Base-by-base conservation (phyloP, 345 rosid species). In the Populus simonii region DNA sequence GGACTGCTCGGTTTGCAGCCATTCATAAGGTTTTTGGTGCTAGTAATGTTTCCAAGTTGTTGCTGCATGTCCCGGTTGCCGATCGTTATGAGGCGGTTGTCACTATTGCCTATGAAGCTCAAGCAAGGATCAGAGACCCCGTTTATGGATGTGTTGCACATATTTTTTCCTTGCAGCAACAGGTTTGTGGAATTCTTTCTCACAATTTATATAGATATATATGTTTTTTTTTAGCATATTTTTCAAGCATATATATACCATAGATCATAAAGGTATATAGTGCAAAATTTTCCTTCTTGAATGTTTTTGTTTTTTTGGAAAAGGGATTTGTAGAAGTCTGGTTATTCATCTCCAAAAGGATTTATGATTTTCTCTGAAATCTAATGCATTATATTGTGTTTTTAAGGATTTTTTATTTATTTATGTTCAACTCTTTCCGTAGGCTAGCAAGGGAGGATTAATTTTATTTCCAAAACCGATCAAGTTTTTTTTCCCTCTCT, bases 11-110 rank as follows among this genome's bases (percentile, higher is more conserved):
- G 45, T 92, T 92, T 78, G 93, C 93, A 0, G 93, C 96, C 66
- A 86, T 90, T 69, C 96, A 92, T 68, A 92, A 92, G 86, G 93
- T 92, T 22, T 92, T 92, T 55, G 96, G 96, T 33, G 96, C 96
- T 2, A 92, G 96, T 75, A 92, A 92, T 25, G 92, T 88, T 9
- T 89, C 96, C 7, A 92, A 92, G 76, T 68, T 92, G 70, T 71
- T 92, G 80, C 66, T 84, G 73, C 91, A 87, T 74, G 84, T 92
- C 53, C 96, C 96, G 1, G 89, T 80, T 3, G 85, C 90, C 16
- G 89, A 92, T 45, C 92, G 96, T 12, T 85, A 88, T 72, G 93
- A 92, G 88, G 92, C 96, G 1, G 91, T 92, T 18, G 87, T 89
- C 76, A 92, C 93, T 18, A 89, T 92, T 38, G 88, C 91, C 53